phyloP scores from a whole-genome alignment of 202 grass and related monocot species.

The Cymbopogon flexuosus region DNA sequence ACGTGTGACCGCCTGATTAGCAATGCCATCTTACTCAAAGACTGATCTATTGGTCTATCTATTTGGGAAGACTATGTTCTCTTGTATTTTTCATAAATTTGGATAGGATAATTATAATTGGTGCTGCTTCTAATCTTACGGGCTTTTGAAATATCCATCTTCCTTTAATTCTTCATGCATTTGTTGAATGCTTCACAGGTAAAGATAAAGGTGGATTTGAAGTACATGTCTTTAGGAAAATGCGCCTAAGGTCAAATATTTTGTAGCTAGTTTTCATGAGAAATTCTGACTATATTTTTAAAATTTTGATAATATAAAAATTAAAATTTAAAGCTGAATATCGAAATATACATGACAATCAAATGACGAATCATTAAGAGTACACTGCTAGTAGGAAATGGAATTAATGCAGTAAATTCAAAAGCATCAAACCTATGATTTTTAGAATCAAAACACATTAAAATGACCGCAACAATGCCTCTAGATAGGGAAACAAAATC shows the following conservation, averaged over 20 bases:
- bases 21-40: too few relatives aligned
- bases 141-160: too few relatives aligned
- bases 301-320: background rate
- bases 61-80: too few relatives aligned
- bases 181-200: too few relatives aligned
- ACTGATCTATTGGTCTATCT: too few relatives aligned
- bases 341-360: background rate
- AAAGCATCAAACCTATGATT: background rate
- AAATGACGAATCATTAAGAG: background rate
- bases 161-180: too few relatives aligned
- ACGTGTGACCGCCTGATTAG: too few relatives aligned
- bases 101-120: too few relatives aligned
- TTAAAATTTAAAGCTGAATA: background rate
- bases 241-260: background rate
- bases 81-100: too few relatives aligned
- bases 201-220: background rate
- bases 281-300: background rate
- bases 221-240: background rate
- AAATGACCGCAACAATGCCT: background rate
- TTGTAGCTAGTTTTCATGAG: background rate
- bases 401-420: background rate
- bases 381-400: background rate
- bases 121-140: too few relatives aligned
- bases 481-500: too few relatives aligned
- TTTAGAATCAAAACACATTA: background rate